A percentile compares a stretch with the other conserved stretches of the same genome.
These are phyloP conservation scores for Starmerella gropengiesseri DNA, from an alignment of 805 yeast species.

Conservation along the genomic window DNA sequence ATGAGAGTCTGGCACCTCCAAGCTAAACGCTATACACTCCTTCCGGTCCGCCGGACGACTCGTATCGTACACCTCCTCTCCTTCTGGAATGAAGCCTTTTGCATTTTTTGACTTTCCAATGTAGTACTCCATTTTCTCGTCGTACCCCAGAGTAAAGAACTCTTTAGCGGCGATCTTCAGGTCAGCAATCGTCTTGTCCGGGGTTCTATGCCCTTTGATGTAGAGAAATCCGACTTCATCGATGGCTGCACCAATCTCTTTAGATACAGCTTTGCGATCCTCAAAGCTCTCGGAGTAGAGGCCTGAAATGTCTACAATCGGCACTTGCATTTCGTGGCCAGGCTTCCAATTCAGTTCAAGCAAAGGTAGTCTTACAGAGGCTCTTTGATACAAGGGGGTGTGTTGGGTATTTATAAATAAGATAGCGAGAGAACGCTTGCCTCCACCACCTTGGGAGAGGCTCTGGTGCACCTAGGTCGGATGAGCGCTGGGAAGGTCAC, in stretches of 20 bases:
- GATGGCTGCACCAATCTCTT: conserved; percentile 35
- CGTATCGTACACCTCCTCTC: conserved; percentile 9
- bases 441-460: too few species aligned
- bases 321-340: conserved; percentile 8
- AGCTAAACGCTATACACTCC: conserved; percentile 51
- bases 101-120: conserved; percentile 48
- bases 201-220: conserved; percentile 33
- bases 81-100: conserved; percentile 22
- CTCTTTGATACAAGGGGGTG: too few species aligned
- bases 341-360: too few species aligned
- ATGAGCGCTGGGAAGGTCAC: too few species aligned
- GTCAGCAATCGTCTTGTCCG: conserved; percentile 26
- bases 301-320: conserved; percentile 14
- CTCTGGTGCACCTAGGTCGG: too few species aligned
- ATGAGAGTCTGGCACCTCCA: conserved; percentile 20
- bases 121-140: conserved; percentile 32
- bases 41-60: conserved; percentile 40
- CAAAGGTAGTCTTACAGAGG: too few species aligned
- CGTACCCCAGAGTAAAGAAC: conserved; percentile 39
- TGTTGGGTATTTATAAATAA: too few species aligned
- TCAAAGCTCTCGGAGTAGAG: conserved; percentile 6
- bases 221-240: conserved; percentile 47
- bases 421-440: too few species aligned
- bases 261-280: conserved; percentile 15
- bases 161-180: conserved; percentile 31